A percentile compares a stretch with the other conserved stretches of the same genome.
Evolutionary conservation across 345 rosid species (phyloP).

Genomic region (Lenwebbia sp.): DNA sequence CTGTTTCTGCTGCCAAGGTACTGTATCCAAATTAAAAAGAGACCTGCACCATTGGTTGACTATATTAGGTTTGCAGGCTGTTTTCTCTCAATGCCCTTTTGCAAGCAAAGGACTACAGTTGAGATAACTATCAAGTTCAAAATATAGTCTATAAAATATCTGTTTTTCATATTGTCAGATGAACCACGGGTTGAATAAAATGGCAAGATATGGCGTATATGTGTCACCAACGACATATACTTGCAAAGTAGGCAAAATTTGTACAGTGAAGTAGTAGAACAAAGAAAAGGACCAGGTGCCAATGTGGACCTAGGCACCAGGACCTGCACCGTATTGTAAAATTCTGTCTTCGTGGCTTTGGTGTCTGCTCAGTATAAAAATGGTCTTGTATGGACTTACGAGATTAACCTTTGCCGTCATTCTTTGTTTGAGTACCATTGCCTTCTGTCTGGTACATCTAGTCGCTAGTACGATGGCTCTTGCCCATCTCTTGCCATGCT

Average conservation of each 20-base stretch:
- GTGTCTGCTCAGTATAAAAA: neutral
- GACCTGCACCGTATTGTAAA: neutral
- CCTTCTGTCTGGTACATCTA: neutral
- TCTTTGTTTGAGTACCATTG: neutral
- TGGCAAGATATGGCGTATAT: neutral
- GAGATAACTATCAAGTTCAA: neutral
- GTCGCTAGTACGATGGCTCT: neutral
- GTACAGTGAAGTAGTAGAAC: neutral
- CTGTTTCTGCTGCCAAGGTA: constrained; percentile 92
- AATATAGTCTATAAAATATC: neutral
- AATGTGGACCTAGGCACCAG: neutral
- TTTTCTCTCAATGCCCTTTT: neutral
- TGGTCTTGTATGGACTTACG: neutral
- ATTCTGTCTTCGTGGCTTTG: neutral
- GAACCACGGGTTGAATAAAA: neutral
- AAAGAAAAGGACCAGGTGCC: neutral
- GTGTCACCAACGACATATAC: neutral
- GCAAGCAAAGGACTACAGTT: neutral
- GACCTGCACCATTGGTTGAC: neutral
- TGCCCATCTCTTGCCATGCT: neutral
- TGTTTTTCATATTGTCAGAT: neutral
- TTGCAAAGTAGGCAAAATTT: neutral
- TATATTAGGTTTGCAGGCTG: neutral
- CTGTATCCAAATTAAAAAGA: neutral
- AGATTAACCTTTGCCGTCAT: neutral